These are phyloP conservation scores for Euphorbia schlechtendalii DNA, from an alignment of 441 rosid species.

Conservation along the genomic window DNA sequence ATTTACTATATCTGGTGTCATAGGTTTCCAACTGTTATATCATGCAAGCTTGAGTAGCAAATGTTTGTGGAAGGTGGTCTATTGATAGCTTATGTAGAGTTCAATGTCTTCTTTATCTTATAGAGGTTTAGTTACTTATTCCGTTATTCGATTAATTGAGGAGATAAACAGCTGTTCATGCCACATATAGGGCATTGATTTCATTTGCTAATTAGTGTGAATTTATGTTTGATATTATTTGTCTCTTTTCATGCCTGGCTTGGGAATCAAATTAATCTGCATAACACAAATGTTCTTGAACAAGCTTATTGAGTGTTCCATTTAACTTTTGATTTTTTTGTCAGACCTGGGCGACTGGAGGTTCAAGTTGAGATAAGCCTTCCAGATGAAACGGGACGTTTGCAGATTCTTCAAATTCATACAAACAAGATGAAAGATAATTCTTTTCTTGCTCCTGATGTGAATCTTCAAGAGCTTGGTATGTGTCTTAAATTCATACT, in stretches of 20 bases:
- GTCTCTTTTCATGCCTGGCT: not conserved
- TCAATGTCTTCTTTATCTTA: not conserved
- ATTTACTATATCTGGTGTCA: not conserved
- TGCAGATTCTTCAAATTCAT: constrained; percentile 95
- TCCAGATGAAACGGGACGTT: constrained; percentile 98
- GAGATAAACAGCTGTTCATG: not conserved
- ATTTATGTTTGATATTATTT: not conserved
- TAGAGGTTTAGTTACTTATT: not conserved
- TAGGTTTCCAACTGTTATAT: not conserved
- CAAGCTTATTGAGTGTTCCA: not conserved
- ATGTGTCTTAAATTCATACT: constrained; percentile 21
- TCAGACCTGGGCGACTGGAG: constrained; percentile 93
- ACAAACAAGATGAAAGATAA: constrained; percentile 97
- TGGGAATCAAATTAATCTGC: not conserved
- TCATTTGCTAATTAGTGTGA: not conserved
- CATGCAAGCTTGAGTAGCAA: constrained; percentile 8
- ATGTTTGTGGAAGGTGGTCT: constrained; percentile 9
- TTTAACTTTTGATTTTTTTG: constrained; percentile 10
- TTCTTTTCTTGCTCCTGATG: constrained; percentile 85
- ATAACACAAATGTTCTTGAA: constrained; percentile 7
- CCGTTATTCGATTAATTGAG: no score
- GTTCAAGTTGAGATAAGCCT: constrained; percentile 99
- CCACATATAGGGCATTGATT: not conserved
- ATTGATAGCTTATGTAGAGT: no score
- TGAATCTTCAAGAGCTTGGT: constrained; percentile 93